phyloP scores from a whole-genome alignment of 306 rosid genomes.

The Corylus americana region DNA sequence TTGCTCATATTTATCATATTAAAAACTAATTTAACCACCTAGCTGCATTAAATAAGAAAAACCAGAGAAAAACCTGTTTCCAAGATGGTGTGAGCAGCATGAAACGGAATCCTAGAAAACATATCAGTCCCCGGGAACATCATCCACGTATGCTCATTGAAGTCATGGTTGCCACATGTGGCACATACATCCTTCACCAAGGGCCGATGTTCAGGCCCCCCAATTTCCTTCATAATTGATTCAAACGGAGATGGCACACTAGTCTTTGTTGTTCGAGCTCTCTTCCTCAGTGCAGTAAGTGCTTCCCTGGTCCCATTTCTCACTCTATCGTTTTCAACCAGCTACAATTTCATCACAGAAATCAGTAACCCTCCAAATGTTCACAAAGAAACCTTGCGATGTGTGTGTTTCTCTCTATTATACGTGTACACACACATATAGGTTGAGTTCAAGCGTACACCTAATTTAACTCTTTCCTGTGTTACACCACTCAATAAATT shows the following conservation, averaged over 20 bases:
- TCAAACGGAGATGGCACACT: constrained; percentile 83
- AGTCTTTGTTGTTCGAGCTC: constrained; percentile 76
- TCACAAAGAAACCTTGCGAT: neutral
- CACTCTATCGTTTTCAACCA: constrained; percentile 79
- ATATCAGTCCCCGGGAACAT: constrained; percentile 81
- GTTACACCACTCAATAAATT: too few relatives aligned
- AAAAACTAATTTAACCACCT: neutral
- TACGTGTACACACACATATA: neutral
- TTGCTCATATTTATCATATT: too few relatives aligned
- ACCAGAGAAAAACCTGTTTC: constrained; percentile 55
- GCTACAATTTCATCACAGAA: constrained; percentile 38
- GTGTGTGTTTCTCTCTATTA: too few relatives aligned
- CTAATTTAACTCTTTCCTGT: too few relatives aligned
- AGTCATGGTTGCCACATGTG: constrained; percentile 82
- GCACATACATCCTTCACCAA: constrained; percentile 84
- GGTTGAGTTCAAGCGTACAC: neutral
- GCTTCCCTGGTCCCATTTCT: constrained; percentile 94
- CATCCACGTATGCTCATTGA: constrained; percentile 73
- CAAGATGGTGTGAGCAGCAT: constrained; percentile 78
- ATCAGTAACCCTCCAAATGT: constrained; percentile 12
- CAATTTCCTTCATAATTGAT: constrained; percentile 79
- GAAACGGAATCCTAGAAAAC: constrained; percentile 83
- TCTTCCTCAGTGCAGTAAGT: constrained; percentile 76
- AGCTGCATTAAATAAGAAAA: constrained; percentile 3
- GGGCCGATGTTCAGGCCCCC: constrained; percentile 55